Evolutionary conservation across 495 filamentous ascomycete species (phyloP).

Genomic region (Neurospora pannonica): DNA sequence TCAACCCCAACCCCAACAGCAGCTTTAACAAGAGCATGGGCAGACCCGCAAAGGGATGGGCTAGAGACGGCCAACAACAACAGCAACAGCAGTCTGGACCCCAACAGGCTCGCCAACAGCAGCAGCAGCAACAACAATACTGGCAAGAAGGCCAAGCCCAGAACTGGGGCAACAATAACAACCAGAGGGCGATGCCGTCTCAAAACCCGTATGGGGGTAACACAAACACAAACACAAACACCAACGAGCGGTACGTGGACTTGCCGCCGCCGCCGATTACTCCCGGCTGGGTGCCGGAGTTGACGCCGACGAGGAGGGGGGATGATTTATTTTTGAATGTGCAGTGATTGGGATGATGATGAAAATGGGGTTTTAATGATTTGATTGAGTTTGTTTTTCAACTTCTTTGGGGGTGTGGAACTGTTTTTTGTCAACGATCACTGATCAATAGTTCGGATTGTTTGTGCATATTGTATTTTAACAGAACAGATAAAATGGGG

Average conservation of each 20-base stretch:
- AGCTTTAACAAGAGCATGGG: not conserved
- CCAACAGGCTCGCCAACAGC: not conserved
- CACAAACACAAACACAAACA: constrained; percentile 1
- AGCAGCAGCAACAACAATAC: constrained; percentile 3
- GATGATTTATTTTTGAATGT: constrained; percentile 37
- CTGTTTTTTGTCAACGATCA: not conserved
- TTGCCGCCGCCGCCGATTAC: constrained; percentile 31
- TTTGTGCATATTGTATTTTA: not conserved
- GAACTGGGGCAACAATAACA: not conserved
- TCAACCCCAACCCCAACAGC: constrained; percentile 6
- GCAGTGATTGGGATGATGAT: constrained; percentile 10
- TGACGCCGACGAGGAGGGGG: constrained; percentile 38
- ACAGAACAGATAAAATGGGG: not conserved
- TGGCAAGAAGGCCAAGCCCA: constrained; percentile 8
- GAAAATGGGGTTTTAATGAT: not conserved
- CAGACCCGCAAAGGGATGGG: not conserved
- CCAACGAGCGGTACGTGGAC: not conserved
- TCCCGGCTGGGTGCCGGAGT: constrained; percentile 40
- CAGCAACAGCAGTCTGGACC: not conserved
- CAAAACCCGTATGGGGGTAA: not conserved
- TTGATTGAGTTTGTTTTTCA: not conserved
- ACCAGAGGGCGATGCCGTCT: not conserved
- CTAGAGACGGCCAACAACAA: constrained; percentile 12
- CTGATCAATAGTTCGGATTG: not conserved
- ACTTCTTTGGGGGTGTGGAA: not conserved